Conservation (phyloP, 2,329 filamentous ascomycete species). For the Penicillium sclerotiorum region DNA sequence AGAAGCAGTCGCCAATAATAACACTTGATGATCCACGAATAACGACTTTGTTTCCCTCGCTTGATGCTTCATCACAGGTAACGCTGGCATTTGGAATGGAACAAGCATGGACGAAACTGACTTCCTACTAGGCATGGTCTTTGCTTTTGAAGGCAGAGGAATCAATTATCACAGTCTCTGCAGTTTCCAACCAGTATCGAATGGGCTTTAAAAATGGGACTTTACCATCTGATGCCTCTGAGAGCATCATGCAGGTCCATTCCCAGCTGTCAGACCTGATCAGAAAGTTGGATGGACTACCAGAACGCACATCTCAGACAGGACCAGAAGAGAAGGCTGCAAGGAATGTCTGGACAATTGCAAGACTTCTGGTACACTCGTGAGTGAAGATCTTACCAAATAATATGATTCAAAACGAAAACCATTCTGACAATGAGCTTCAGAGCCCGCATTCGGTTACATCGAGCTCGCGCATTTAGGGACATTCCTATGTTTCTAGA, state of each 20-base stretch:
- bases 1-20: background rate
- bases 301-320: background rate
- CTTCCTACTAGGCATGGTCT: background rate
- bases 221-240: background rate
- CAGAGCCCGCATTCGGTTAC: constrained; percentile 2
- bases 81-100: background rate
- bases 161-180: background rate
- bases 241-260: background rate
- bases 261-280: background rate
- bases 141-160: background rate
- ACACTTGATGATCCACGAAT: background rate
- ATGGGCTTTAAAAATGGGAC: background rate
- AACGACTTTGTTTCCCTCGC: background rate
- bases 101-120: background rate
- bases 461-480: constrained; percentile 1
- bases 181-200: background rate
- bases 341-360: background rate
- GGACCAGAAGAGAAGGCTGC: background rate
- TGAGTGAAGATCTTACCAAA: background rate
- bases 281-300: background rate
- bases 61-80: background rate
- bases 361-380: background rate
- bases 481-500: constrained; percentile 1
- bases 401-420: background rate
- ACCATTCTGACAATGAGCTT: background rate